Conservation (phyloP, 2,329 filamentous ascomycete species). For the Pyricularia sp. region DNA sequence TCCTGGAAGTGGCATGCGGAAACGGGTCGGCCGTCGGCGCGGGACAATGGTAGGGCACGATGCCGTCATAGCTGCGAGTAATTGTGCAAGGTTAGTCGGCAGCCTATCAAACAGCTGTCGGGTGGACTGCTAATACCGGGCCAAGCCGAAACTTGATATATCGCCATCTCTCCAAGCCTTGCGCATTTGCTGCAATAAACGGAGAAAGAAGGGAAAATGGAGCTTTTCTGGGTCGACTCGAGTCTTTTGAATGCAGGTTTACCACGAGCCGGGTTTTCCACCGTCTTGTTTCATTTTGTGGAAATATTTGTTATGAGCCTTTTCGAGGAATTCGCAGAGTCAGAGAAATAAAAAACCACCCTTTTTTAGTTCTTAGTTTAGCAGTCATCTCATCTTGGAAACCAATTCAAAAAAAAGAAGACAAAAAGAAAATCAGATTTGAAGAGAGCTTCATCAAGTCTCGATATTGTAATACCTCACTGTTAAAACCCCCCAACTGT, state of each 20-base stretch:
- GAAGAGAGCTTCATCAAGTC: not conserved
- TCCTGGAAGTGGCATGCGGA: not conserved
- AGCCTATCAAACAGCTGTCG: not conserved
- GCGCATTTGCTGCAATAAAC: too few relatives aligned
- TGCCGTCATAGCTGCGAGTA: not conserved
- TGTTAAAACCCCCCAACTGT: not conserved
- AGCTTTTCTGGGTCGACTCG: not conserved
- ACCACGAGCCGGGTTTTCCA: not conserved
- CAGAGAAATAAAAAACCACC: too few relatives aligned
- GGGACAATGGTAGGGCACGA: not conserved
- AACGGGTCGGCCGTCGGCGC: not conserved
- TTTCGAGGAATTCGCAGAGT: not conserved
- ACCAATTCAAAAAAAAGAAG: not conserved
- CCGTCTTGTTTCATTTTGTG: not conserved
- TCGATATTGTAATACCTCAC: not conserved
- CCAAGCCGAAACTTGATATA: not conserved
- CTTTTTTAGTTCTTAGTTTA: not conserved
- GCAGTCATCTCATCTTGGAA: not conserved
- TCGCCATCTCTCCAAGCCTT: not conserved
- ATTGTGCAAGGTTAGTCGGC: conserved; percentile 6
- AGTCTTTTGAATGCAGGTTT: not conserved
- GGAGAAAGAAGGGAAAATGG: not conserved
- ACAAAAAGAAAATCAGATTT: not conserved
- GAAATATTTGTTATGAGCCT: not conserved
- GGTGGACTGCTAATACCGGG: not conserved